Base-by-base conservation (phyloP, 257 asterid species). In the Prunella vulgaris region DNA sequence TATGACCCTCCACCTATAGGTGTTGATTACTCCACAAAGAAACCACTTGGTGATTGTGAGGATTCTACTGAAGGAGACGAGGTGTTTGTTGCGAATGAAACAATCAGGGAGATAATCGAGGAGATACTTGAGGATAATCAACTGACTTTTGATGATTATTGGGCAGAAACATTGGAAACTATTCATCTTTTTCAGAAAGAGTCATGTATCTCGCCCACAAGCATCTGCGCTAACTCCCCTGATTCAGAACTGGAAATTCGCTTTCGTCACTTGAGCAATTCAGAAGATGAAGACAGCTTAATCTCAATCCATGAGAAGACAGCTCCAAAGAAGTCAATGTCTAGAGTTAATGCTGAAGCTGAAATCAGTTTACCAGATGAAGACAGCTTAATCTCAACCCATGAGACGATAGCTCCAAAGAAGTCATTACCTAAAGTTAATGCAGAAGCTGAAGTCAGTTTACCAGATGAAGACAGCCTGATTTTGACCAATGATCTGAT, bases 151-250 rank as follows among this genome's bases (percentile, higher is more conserved):
- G 90, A 83, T 35, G 86, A 79, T 57, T 68, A 75, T 28, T 87
- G 87, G 93, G 65, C 72, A 15, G 90, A 87, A 57, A 83, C 83
- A 79, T 77, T 77, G 64, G 83, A 77, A 64, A 69, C 70, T 37
- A 37, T 84, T 69, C 84, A 71, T 64, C 64, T 44, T 44, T 44
- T 60, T 68, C 88, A 82, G 73, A 74, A 62, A 69, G 78, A 68
- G 64, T 27, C 64, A 14, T 56, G 49, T 28, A 71, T 38, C 13
- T 13, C 68, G 14, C 32, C 68, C 3, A 28, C 8, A 17, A 25
- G 17, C 38, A 27, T 7, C 66, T 54, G 38, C 28, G 64, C 60
- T 33, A 66, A 69, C 66, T 20, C 40, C 1, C 68, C 74, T 30
- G 58, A 66, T 68, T 54, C 79, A 65, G 74, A 73, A 40, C 67